Conservation (phyloP, 129 eudicot genomes). For the Logfia minima region DNA sequence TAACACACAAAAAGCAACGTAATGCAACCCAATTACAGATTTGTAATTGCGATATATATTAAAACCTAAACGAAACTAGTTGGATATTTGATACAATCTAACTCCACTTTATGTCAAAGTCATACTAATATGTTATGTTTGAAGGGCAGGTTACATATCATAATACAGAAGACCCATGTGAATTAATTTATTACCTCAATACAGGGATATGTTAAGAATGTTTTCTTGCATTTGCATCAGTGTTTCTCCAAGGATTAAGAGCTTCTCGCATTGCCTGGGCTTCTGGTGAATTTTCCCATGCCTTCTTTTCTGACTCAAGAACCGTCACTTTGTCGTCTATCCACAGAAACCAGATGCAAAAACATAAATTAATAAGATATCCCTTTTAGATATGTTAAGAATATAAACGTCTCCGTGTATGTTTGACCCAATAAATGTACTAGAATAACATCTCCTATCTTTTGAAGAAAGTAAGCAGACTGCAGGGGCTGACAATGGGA, state of each 20-base stretch:
- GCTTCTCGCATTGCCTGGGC: slow-evolving; percentile 88
- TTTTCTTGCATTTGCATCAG: slow-evolving; percentile 43
- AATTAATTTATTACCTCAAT: background rate
- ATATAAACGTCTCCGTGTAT: no score
- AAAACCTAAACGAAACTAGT: background rate
- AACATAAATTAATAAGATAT: background rate
- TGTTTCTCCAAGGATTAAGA: slow-evolving; percentile 88
- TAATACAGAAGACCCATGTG: background rate
- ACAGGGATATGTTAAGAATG: slow-evolving; percentile 27
- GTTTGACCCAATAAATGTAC: no score
- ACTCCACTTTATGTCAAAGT: background rate
- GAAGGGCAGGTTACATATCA: background rate
- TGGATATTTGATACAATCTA: background rate
- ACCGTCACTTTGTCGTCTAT: slow-evolving; percentile 90
- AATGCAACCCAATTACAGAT: background rate
- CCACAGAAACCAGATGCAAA: slow-evolving; percentile 12
- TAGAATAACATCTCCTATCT: background rate
- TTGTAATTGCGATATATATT: background rate
- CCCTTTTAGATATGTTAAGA: background rate
- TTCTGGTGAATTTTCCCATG: slow-evolving; percentile 86
- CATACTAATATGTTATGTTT: background rate
- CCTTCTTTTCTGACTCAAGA: slow-evolving; percentile 81
- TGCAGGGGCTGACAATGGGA: background rate
- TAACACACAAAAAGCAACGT: background rate
- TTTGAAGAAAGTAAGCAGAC: background rate